Base-by-base conservation (phyloP, 805 yeast species). In the Yarrowia sp. region DNA sequence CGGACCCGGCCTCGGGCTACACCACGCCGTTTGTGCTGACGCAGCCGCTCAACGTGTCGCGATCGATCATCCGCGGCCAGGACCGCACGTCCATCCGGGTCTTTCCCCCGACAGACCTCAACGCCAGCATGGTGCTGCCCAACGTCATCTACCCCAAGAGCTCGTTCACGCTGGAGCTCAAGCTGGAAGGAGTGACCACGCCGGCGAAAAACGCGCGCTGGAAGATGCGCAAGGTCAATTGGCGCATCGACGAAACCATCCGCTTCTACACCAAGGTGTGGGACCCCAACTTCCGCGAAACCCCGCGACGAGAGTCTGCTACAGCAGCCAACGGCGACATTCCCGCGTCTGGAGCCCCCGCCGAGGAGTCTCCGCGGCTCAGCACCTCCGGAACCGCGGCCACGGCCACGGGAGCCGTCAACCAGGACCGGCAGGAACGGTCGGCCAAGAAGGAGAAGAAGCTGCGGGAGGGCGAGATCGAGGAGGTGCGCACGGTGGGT, bases 31-130 rank as follows among this genome's bases (percentile, higher is more conserved):
- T 81, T 22, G 74, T 75, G 55, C 68, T 84, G 36, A 74, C 76
- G 2, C 75, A 88, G 63, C 96, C 97, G 0, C 72, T 94, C 8
- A 80, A 86, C 66, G 78, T 94, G 1, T 80, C 87, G 46, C 80
- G 99, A 68, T 87, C 96, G 63, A 83, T 93, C 29, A 72, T 89
- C 22, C 77, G 90, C 47, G 93, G 94, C 6, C 88, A 89, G 2
- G 97, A 92, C 71, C 80, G 91, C 67, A 90, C 88, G 69, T 89
- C 97, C 1, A 75, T 90, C 36, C 81, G 99, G 64, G 89, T 94
- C 0, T 94, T 94, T 73, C 99, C 99, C 0, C 98, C 99, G 7
- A 93, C 98, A 0, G 88, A 87, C 42, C 86, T 94, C 35, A 86
- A 90, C 2, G 96, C 97, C 6, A 83, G 87, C 25, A 94, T 96